Conservation (phyloP, 1,284 basidiomycete genomes). For the Ganoderma sinense region DNA sequence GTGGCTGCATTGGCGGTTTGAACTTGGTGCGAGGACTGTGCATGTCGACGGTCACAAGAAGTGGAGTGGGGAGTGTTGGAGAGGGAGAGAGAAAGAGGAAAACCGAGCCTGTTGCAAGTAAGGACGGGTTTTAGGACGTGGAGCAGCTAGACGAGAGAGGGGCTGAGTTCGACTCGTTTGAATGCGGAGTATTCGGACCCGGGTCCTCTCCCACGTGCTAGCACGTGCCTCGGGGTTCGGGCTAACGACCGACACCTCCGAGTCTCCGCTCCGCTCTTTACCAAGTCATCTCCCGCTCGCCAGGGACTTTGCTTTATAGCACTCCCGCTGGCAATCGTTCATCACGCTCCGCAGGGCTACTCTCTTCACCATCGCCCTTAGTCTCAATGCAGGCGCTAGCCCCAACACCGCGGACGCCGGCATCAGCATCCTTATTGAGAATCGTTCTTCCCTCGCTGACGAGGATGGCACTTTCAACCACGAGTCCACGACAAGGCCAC, state of each 20-base stretch:
- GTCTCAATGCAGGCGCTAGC: constrained; percentile 32
- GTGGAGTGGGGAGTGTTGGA: neutral
- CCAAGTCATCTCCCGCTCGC: constrained; percentile 23
- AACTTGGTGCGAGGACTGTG: constrained; percentile 30
- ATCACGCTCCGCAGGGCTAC: constrained; percentile 37
- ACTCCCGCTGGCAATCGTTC: constrained; percentile 10
- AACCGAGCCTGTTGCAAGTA: constrained; percentile 7
- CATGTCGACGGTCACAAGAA: constrained; percentile 17
- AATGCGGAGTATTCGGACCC: too few species aligned
- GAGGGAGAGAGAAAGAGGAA: constrained; percentile 4
- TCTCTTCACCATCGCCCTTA: constrained; percentile 32
- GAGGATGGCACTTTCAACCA: constrained; percentile 35
- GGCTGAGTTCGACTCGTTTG: too few species aligned
- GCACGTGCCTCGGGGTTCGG: too few species aligned
- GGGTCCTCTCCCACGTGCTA: too few species aligned
- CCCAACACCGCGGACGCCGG: constrained; percentile 26
- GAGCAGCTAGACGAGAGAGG: too few species aligned
- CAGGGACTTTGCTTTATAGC: constrained; percentile 17
- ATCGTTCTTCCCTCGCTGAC: constrained; percentile 32
- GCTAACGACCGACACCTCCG: neutral
- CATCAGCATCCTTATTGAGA: constrained; percentile 29
- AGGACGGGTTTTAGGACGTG: constrained; percentile 1
- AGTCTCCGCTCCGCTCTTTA: constrained; percentile 10
- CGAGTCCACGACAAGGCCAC: constrained; percentile 32
- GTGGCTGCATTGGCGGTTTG: constrained; percentile 37